phyloP scores from a whole-genome alignment of 2,329 filamentous ascomycete species.

The Talaromyces sp. region DNA sequence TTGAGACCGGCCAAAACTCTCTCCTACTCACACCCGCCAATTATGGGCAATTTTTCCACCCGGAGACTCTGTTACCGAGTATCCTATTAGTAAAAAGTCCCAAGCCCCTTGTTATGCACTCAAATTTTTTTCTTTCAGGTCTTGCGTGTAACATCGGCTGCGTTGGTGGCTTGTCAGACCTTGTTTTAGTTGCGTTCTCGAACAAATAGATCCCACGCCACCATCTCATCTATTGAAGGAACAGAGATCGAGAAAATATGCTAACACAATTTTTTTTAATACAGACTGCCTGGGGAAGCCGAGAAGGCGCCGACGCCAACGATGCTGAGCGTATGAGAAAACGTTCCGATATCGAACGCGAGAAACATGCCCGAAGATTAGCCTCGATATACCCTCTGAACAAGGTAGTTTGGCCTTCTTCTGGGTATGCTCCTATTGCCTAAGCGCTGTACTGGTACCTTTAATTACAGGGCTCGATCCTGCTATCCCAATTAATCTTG shows the following conservation, averaged over 20 bases:
- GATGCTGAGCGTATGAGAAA: constrained; percentile 66
- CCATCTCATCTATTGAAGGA: not conserved
- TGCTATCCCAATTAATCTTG: not conserved
- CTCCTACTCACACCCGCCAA: constrained; percentile 16
- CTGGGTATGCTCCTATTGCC: constrained; percentile 5
- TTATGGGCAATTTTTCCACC: constrained; percentile 20
- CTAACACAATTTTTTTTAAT: not conserved
- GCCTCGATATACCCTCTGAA: constrained; percentile 12
- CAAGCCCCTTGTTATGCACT: not conserved
- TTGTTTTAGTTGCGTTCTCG: not conserved
- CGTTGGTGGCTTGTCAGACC: not conserved
- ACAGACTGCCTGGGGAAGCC: constrained; percentile 93
- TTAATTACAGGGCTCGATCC: not conserved
- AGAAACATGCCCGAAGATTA: constrained; percentile 18
- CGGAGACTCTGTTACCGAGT: not conserved
- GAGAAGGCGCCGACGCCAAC: constrained; percentile 84
- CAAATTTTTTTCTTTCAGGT: not conserved
- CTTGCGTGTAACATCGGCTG: not conserved
- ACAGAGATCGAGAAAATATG: not conserved
- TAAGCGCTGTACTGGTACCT: not conserved
- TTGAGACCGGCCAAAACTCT: constrained; percentile 1
- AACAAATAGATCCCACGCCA: not conserved
- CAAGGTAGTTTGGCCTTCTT: constrained; percentile 11
- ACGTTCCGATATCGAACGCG: constrained; percentile 36
- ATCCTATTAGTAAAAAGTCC: not conserved